These are phyloP conservation scores for Candida nitratophila DNA, from an alignment of 805 yeast species.

Conservation along the genomic window DNA sequence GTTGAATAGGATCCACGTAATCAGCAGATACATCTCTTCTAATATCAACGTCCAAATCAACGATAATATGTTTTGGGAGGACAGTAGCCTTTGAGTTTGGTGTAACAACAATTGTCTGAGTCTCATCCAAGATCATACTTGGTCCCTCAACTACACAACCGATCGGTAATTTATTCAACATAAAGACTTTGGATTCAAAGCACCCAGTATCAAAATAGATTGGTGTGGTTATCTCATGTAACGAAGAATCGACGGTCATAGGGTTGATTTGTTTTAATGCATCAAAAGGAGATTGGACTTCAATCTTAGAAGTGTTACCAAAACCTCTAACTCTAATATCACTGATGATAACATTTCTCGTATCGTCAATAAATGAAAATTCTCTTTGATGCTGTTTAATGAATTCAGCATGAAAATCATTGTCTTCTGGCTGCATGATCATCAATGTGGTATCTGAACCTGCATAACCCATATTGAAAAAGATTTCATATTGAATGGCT, in stretches of 20 bases:
- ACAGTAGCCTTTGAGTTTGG: constrained; percentile 20
- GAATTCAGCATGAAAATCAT: constrained; percentile 36
- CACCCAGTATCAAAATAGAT: constrained; percentile 18
- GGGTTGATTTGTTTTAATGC: neutral
- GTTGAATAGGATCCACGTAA: constrained; percentile 30
- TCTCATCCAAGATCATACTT: constrained; percentile 22
- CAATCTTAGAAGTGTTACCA: constrained; percentile 36
- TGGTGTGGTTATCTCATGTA: neutral
- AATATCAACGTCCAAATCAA: constrained; percentile 10
- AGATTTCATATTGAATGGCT: constrained; percentile 33
- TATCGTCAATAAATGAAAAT: constrained; percentile 56
- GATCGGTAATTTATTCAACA: constrained; percentile 12
- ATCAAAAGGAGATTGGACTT: neutral
- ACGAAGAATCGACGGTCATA: neutral
- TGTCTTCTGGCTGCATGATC: constrained; percentile 32
- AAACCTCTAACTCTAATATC: constrained; percentile 35
- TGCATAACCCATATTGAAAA: constrained; percentile 53
- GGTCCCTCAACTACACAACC: constrained; percentile 19
- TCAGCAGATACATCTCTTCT: constrained; percentile 33
- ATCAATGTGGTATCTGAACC: constrained; percentile 67
- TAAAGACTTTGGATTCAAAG: constrained; percentile 13
- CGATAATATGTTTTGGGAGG: constrained; percentile 20
- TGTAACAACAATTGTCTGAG: constrained; percentile 24
- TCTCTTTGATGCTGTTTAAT: constrained; percentile 50
- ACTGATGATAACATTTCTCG: constrained; percentile 53